phyloP scores from a whole-genome alignment of 148 eudicot genomes.

The Fagopyrum homotropicum region DNA sequence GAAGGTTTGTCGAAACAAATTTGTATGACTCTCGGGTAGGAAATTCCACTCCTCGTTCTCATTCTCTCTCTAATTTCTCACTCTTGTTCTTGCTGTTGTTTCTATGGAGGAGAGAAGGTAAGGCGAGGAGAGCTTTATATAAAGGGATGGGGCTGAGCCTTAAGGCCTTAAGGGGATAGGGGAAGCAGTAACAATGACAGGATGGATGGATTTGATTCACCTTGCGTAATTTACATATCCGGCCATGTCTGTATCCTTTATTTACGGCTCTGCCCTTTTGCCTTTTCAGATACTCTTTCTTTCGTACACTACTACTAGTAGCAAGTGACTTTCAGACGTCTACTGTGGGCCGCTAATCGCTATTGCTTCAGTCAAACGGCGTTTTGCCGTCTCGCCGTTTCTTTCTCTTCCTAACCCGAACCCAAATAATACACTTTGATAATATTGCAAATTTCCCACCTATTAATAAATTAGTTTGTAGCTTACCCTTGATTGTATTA shows the following conservation, averaged over 20 bases:
- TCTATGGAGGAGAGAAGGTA: neutral
- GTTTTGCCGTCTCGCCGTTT: neutral
- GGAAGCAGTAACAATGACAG: neutral
- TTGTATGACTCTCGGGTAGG: conserved; percentile 16
- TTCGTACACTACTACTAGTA: conserved; percentile 1
- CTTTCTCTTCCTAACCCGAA: neutral
- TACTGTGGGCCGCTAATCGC: neutral
- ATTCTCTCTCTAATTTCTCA: neutral
- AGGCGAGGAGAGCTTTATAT: neutral
- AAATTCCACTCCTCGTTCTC: conserved; percentile 17
- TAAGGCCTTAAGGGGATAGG: neutral
- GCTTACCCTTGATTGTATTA: neutral
- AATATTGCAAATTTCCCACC: neutral
- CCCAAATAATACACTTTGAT: neutral
- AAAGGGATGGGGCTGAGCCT: neutral
- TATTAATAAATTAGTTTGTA: neutral
- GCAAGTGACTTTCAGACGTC: conserved; percentile 1
- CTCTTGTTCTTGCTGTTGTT: neutral
- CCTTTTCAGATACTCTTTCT: neutral
- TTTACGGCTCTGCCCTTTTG: neutral
- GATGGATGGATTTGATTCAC: neutral
- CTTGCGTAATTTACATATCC: neutral
- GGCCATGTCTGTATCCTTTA: neutral
- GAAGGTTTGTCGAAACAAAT: conserved; percentile 13
- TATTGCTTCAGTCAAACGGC: neutral